These are phyloP conservation scores for Sporothrix humicola DNA, from an alignment of 2,329 filamentous ascomycete genomes.

Conservation along the genomic window DNA sequence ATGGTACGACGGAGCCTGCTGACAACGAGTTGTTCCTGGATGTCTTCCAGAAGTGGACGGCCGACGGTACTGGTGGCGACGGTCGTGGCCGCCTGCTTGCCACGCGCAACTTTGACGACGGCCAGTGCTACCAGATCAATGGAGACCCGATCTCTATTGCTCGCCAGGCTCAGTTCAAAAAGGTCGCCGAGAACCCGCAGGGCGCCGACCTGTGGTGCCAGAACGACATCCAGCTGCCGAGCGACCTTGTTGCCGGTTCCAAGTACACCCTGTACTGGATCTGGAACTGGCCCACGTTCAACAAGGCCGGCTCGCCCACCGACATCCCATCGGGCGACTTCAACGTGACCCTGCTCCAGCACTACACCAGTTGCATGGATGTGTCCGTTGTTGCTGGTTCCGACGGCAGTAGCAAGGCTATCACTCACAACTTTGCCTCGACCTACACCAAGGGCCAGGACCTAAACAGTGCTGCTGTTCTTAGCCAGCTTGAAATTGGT, in stretches of 20 bases:
- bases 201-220: conserved; percentile 77
- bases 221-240: conserved; percentile 76
- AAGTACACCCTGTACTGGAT: conserved; percentile 91
- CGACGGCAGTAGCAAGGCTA: conserved; percentile 25
- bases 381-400: conserved; percentile 37
- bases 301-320: conserved; percentile 43
- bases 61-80: conserved; percentile 80
- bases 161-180: conserved; percentile 63
- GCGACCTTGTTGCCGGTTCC: conserved; percentile 64
- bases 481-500: conserved; percentile 51
- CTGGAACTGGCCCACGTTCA: conserved; percentile 84
- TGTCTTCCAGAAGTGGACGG: conserved; percentile 79
- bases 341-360: conserved; percentile 44
- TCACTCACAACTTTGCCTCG: conserved; percentile 35
- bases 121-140: conserved; percentile 84
- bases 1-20: conserved; percentile 69
- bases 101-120: conserved; percentile 84
- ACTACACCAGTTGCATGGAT: conserved; percentile 55
- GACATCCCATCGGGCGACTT: conserved; percentile 46
- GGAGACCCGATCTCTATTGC: conserved; percentile 59
- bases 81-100: conserved; percentile 76
- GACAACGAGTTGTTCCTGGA: conserved; percentile 58
- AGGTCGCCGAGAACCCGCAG: conserved; percentile 56
- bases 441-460: conserved; percentile 48
- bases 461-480: conserved; percentile 53